Evolutionary conservation across 2,329 filamentous ascomycete genomes (phyloP).

Genomic region (Trichothecium sympodiale): DNA sequence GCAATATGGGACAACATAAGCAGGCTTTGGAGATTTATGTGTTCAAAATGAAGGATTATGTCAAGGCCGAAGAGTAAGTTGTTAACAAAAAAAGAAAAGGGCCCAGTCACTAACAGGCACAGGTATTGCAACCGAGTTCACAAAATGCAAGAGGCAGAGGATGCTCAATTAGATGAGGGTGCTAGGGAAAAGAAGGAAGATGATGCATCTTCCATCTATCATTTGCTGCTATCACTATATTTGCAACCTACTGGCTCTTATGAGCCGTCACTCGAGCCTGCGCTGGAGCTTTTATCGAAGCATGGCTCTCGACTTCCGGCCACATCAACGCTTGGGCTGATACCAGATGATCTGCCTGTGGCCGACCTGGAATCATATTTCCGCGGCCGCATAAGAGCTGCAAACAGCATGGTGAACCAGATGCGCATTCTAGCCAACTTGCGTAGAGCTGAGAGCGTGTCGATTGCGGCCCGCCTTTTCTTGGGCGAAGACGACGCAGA

Average conservation of each 20-base stretch:
- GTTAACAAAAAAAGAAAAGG: background rate
- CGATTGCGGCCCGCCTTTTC: slow-evolving; percentile 60
- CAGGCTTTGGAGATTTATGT: slow-evolving; percentile 97
- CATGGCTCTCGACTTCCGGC: slow-evolving; percentile 89
- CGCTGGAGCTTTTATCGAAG: slow-evolving; percentile 76
- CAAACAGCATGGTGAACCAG: slow-evolving; percentile 73
- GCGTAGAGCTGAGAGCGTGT: slow-evolving; percentile 68
- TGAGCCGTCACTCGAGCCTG: slow-evolving; percentile 62
- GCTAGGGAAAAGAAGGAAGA: slow-evolving; percentile 26
- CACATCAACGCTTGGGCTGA: slow-evolving; percentile 71
- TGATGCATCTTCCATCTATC: slow-evolving; percentile 70
- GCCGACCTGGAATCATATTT: slow-evolving; percentile 82
- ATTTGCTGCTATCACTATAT: slow-evolving; percentile 82
- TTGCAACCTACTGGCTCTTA: slow-evolving; percentile 68
- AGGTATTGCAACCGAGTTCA: slow-evolving; percentile 87
- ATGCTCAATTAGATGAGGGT: slow-evolving; percentile 18
- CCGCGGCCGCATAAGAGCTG: slow-evolving; percentile 75
- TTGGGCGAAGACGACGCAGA: slow-evolving; percentile 55
- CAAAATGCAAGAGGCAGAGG: slow-evolving; percentile 38
- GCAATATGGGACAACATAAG: slow-evolving; percentile 90
- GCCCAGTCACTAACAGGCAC: slow-evolving; percentile 10
- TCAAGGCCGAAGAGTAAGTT: slow-evolving; percentile 82
- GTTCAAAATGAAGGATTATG: slow-evolving; percentile 79
- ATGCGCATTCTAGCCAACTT: slow-evolving; percentile 67
- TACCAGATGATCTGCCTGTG: slow-evolving; percentile 71